phyloP scores from a whole-genome alignment of 768 basidiomycete genomes.

The Cystobasidiopsis lactophilus region DNA sequence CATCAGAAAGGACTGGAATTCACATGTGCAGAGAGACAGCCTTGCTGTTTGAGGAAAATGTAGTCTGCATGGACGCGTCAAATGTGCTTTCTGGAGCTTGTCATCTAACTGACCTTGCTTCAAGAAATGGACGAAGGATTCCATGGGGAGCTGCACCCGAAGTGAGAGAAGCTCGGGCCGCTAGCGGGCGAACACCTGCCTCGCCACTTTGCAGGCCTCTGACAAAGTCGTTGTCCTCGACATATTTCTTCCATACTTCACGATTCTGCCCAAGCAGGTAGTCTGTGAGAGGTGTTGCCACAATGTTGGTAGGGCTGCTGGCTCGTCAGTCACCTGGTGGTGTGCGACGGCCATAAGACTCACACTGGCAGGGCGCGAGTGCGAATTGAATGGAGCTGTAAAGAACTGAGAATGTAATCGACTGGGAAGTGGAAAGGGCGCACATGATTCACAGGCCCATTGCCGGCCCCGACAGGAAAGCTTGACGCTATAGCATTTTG shows the following conservation, averaged over 20 bases:
- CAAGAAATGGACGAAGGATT: slow-evolving; percentile 65
- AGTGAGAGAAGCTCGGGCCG: no score
- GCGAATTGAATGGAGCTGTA: slow-evolving; percentile 39
- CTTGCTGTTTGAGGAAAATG: slow-evolving; percentile 40
- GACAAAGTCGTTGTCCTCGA: slow-evolving; percentile 60
- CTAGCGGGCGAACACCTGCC: no score
- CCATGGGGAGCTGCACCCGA: no score
- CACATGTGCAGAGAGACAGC: no score
- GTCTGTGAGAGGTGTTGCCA: slow-evolving; percentile 30
- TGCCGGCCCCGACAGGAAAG: slow-evolving; percentile 42
- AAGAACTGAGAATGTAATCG: no score
- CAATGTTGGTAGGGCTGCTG: no score
- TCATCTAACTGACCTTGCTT: slow-evolving; percentile 51
- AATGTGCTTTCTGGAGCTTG: background rate
- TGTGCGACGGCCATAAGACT: no score
- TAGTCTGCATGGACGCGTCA: slow-evolving; percentile 1
- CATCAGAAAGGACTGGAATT: no score
- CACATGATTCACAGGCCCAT: slow-evolving; percentile 82
- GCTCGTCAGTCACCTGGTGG: no score
- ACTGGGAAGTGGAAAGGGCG: no score
- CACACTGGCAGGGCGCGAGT: slow-evolving; percentile 34
- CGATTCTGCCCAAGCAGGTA: slow-evolving; percentile 25
- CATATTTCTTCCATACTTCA: slow-evolving; percentile 45
- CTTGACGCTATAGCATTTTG: slow-evolving; percentile 52
- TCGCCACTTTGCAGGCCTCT: slow-evolving; percentile 43